These are phyloP conservation scores for Claviceps cyperi DNA, from an alignment of 2,329 filamentous ascomycete genomes.

Conservation along the genomic window DNA sequence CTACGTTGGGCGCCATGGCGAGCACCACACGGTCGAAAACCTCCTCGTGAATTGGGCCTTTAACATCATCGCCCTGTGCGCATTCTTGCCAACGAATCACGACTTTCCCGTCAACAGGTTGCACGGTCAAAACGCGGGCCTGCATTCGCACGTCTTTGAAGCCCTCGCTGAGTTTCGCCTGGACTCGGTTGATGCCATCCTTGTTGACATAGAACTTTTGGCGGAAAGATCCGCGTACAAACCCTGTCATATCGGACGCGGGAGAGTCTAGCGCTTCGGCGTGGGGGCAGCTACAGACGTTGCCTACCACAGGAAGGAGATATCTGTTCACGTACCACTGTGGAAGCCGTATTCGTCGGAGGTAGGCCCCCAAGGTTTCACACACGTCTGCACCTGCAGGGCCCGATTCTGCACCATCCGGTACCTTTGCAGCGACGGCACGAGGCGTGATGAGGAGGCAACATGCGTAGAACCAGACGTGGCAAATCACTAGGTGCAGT, in stretches of 20 bases:
- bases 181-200: slow-evolving; percentile 34
- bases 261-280: slow-evolving; percentile 34
- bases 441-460: slow-evolving; percentile 32
- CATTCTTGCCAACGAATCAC: slow-evolving; percentile 20
- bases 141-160: slow-evolving; percentile 26
- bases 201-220: slow-evolving; percentile 36
- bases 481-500: slow-evolving; percentile 29
- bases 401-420: neutral
- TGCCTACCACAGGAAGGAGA: slow-evolving; percentile 38
- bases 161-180: slow-evolving; percentile 27
- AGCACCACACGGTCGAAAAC: slow-evolving; percentile 37
- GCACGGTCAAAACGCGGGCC: slow-evolving; percentile 22
- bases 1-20: slow-evolving; percentile 39
- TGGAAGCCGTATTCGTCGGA: slow-evolving; percentile 34
- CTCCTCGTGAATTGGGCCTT: slow-evolving; percentile 13
- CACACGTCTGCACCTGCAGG: neutral
- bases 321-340: slow-evolving; percentile 32
- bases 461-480: slow-evolving; percentile 38
- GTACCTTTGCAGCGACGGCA: neutral
- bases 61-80: slow-evolving; percentile 4
- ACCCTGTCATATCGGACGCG: slow-evolving; percentile 35
- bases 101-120: slow-evolving; percentile 12
- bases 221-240: slow-evolving; percentile 31
- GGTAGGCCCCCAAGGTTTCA: slow-evolving; percentile 19
- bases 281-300: slow-evolving; percentile 40